Base-by-base conservation (phyloP, 2,329 filamentous ascomycete genomes). In the Fusarium solani-melongenae region DNA sequence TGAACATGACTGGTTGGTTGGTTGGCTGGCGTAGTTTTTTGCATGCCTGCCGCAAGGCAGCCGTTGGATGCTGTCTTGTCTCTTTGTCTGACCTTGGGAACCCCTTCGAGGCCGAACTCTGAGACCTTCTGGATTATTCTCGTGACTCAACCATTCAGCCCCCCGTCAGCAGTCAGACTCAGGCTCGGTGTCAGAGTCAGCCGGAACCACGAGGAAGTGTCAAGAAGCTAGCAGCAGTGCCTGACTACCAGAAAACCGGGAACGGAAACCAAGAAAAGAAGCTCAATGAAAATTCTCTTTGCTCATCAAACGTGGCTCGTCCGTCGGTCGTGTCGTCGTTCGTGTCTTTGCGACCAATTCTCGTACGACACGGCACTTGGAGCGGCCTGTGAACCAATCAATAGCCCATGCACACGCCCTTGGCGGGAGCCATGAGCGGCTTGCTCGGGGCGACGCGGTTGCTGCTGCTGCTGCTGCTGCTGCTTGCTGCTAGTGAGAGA, bases 361-460 rank as follows among this genome's bases (percentile, higher is more conserved):
- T 74, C 59, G 71, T 68, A 65, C 64, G 73, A 77, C 75, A 76
- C 67, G 74, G 72, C 70, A 75, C 53, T 75, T 70, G 49, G 41
- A 57, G 64, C 64, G 63, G 62, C 36, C 51, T 66, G 46, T 72
- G 49, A 68, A 22, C 76, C 76, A 77, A 76, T 77, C 62, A 76
- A 59, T 29, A 36, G 51, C 20, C 60, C 69, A 75, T 72, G 56
- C 59, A 64, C 62, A 64, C 53, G 67, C 53, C 64, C 70, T 64
- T 36, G 14, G 22, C 61, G 66, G 69, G 69, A 53, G 46, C 46
- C 27, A 53, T 31, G 46, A n/a, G 46, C 46, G 46, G 46, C 27
- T 53, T 53, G 46, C 46, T 76, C 72, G 69, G 76, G 62, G 67
- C 62, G 67, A 62, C 62, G 68, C 70, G 75, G 67, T 55, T 74